Evolutionary conservation across 352 stramenopile genomes (phyloP).

Genomic region (Paralagenidium karlingii): DNA sequence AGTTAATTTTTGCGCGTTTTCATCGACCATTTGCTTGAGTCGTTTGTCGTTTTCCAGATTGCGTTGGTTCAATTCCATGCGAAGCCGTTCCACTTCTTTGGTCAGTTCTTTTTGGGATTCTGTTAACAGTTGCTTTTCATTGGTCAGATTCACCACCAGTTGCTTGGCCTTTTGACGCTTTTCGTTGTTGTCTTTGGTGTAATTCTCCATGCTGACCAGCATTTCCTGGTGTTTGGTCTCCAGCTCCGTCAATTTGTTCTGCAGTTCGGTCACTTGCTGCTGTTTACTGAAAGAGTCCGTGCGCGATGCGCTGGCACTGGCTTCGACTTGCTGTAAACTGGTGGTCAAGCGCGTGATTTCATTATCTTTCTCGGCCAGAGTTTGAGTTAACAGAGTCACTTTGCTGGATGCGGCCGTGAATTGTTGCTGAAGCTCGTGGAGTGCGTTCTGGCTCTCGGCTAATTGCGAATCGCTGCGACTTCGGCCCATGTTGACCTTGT

Average conservation of each 20-base stretch:
- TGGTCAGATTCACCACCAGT: slow-evolving; percentile 44
- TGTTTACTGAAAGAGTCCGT: slow-evolving; percentile 24
- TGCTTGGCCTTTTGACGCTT: slow-evolving; percentile 64
- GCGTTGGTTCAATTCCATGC: slow-evolving; percentile 64
- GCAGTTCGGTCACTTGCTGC: slow-evolving; percentile 27
- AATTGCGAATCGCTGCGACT: slow-evolving; percentile 44
- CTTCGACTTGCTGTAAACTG: no score
- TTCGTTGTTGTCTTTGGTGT: slow-evolving; percentile 40
- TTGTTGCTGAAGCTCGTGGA: slow-evolving; percentile 24
- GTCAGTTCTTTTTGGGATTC: slow-evolving; percentile 34
- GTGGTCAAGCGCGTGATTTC: no score
- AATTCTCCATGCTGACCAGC: no score
- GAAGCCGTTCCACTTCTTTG: slow-evolving; percentile 52
- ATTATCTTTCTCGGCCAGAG: no score
- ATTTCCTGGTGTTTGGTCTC: slow-evolving; percentile 53
- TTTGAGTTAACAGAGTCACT: no score
- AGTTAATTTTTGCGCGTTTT: slow-evolving; percentile 31
- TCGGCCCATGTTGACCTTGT: slow-evolving; percentile 44
- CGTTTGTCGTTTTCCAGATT: slow-evolving; percentile 60
- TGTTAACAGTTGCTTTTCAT: slow-evolving; percentile 38
- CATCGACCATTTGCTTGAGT: slow-evolving; percentile 42
- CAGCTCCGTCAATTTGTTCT: slow-evolving; percentile 19
- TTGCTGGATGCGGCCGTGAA: no score
- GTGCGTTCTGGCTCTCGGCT: slow-evolving; percentile 28
- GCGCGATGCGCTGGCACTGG: slow-evolving; percentile 21